Conservation (phyloP, 2,329 filamentous ascomycete genomes). For the Didymella exigua region DNA sequence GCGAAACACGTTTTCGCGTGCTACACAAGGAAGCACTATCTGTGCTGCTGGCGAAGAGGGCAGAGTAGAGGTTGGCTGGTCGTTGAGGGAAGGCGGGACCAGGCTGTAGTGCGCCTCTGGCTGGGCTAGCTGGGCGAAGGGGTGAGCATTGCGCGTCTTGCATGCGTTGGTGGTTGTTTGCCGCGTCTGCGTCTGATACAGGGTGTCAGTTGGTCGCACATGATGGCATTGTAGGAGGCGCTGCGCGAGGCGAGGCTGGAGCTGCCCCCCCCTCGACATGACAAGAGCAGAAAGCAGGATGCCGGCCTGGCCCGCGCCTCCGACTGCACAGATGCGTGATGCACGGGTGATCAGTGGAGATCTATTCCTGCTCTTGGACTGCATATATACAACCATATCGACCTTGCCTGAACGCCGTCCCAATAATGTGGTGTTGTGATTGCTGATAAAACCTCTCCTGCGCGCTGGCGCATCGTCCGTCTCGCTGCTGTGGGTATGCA, state of each 20-base stretch:
- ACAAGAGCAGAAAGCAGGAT: conserved; percentile 5
- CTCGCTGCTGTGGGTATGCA: conserved; percentile 28
- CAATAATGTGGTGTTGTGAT: conserved; percentile 24
- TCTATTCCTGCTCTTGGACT: conserved; percentile 13
- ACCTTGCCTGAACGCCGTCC: conserved; percentile 24
- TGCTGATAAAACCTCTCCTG: conserved; percentile 26
- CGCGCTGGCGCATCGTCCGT: conserved; percentile 18
- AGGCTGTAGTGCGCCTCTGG: not conserved
- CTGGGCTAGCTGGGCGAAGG: not conserved
- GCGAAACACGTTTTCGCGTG: conserved; percentile 21
- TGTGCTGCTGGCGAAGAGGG: not conserved
- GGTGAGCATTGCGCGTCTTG: not conserved
- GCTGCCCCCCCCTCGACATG: not conserved
- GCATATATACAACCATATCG: conserved; percentile 22
- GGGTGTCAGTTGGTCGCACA: conserved; percentile 5
- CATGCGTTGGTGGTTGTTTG: not conserved
- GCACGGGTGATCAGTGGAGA: conserved; percentile 1
- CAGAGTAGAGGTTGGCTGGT: not conserved
- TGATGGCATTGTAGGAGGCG: conserved; percentile 5
- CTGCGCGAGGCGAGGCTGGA: conserved; percentile 2
- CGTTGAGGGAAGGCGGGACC: conserved; percentile 1
- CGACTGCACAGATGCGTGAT: conserved; percentile 5
- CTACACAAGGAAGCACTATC: conserved; percentile 7
- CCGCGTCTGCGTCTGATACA: not conserved
- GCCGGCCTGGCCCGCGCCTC: not conserved